Base-by-base conservation (phyloP, 495 filamentous ascomycete species). In the Hypoxylon cercidicola region DNA sequence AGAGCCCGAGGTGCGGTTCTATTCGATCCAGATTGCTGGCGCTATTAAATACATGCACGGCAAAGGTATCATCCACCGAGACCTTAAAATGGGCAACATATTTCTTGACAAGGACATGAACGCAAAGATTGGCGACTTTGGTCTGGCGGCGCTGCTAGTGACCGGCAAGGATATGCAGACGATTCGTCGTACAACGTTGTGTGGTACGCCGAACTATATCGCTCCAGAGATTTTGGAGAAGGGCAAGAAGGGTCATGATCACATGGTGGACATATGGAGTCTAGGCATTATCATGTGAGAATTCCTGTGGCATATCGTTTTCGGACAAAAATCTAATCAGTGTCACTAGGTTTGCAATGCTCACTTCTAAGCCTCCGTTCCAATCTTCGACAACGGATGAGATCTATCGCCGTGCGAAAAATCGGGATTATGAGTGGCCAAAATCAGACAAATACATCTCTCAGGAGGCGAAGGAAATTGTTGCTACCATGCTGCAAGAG, bases 131-230 rank as follows among this genome's bases (percentile, higher is more conserved):
- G 96, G 96, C 3, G 96, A 99, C 73, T 99, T 98, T 77, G 96
- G 96, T 3, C 80, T 99, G 41, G 96, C 96, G n/a, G 96, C 96
- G 1, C 80, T 98, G 68, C 83, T 97, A 21, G 81, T 97, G 19
- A 92, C 92, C 1, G 89, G 91, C 55, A 92, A 87, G 71, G 93
- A 97, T 61, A 90, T 90, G 77, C 87, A 88, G 66, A 79, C 82
- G 57, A 85, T 81, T 72, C 84, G 89, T 69, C 87, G 96, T 68
- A 96, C 88, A 35, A 99, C 96, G 0, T 82, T 99, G 46, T 99
- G 96, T 65, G 96, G 96, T 28, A 98, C 96, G 11, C 96, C 96
- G 1, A 98, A 98, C 74, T 99, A 99, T 75, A 96, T 99, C 74
- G 96, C 96, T 0, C 95, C 95, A 1, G 95, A 99, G 74, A 93